A percentile compares a stretch with the other conserved stretches of the same genome.
These are phyloP conservation scores for Phragmites australis DNA, from an alignment of 176 grass and related monocot genomes.

Conservation along the genomic window DNA sequence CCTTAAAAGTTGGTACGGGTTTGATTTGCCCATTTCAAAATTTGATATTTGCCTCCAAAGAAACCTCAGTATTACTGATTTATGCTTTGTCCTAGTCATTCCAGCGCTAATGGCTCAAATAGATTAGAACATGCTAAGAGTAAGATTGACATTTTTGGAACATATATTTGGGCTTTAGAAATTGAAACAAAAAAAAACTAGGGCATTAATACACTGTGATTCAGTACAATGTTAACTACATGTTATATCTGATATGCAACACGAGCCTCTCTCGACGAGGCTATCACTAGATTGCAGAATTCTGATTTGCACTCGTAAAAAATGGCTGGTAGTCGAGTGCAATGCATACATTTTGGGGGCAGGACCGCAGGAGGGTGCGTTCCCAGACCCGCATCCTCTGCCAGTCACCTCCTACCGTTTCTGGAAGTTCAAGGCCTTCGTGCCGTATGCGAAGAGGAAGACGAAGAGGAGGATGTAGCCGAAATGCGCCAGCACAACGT, in stretches of 20 bases:
- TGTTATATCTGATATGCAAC: background rate
- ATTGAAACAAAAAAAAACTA: background rate
- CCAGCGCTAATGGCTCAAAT: no score
- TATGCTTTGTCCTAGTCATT: no score
- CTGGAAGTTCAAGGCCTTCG: slow-evolving; percentile 71
- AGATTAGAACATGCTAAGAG: no score
- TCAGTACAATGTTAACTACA: background rate
- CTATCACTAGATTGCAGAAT: background rate
- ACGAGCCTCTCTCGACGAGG: background rate
- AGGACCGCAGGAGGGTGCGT: no score
- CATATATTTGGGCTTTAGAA: background rate
- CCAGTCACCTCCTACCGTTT: slow-evolving; percentile 42
- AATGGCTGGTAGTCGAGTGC: no score
- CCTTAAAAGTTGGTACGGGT: background rate
- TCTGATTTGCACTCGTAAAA: background rate
- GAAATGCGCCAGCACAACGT: slow-evolving; percentile 56
- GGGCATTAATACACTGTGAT: background rate
- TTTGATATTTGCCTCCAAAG: no score
- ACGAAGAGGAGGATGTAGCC: slow-evolving; percentile 74
- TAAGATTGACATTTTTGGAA: no score
- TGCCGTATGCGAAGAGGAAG: slow-evolving; percentile 68
- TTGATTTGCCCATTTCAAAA: background rate
- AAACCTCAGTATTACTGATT: no score
- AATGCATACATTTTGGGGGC: background rate
- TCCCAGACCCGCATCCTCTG: no score